phyloP scores from a whole-genome alignment of 2,329 filamentous ascomycete genomes.

The Tolypocladium endophyticum region DNA sequence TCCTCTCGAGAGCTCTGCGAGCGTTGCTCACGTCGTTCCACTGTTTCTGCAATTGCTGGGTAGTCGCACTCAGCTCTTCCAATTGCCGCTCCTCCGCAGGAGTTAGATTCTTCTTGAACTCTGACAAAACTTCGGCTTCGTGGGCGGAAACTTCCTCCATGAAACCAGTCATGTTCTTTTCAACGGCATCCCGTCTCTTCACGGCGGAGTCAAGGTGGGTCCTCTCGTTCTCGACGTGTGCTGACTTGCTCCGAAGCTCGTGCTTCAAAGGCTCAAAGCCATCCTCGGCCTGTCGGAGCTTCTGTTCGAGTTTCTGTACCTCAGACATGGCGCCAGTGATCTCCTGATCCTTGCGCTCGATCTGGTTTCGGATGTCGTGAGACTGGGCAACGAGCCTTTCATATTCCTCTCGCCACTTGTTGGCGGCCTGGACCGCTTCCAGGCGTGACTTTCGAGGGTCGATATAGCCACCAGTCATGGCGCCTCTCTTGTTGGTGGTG shows the following conservation, averaged over 20 bases:
- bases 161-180: conserved; percentile 64
- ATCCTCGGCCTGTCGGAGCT: conserved; percentile 65
- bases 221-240: conserved; percentile 61
- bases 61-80: conserved; percentile 55
- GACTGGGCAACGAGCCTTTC: conserved; percentile 57
- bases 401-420: conserved; percentile 63
- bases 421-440: conserved; percentile 68
- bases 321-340: conserved; percentile 81
- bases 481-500: conserved; percentile 88
- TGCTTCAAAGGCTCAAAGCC: conserved; percentile 71
- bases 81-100: conserved; percentile 74
- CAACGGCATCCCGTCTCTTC: conserved; percentile 55
- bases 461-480: conserved; percentile 88
- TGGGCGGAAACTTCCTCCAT: conserved; percentile 66
- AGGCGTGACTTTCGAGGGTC: conserved; percentile 78
- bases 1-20: conserved; percentile 66
- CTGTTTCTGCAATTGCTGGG: conserved; percentile 66
- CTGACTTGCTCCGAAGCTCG: conserved; percentile 66
- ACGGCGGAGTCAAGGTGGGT: conserved; percentile 63
- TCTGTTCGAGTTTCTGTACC: conserved; percentile 72
- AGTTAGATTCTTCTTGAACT: conserved; percentile 86
- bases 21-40: conserved; percentile 64
- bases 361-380: conserved; percentile 54
- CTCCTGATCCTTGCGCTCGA: conserved; percentile 76
- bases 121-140: conserved; percentile 69